Conservation (phyloP, 2,329 filamentous ascomycete species). For the Ophiostoma pallidulum region DNA sequence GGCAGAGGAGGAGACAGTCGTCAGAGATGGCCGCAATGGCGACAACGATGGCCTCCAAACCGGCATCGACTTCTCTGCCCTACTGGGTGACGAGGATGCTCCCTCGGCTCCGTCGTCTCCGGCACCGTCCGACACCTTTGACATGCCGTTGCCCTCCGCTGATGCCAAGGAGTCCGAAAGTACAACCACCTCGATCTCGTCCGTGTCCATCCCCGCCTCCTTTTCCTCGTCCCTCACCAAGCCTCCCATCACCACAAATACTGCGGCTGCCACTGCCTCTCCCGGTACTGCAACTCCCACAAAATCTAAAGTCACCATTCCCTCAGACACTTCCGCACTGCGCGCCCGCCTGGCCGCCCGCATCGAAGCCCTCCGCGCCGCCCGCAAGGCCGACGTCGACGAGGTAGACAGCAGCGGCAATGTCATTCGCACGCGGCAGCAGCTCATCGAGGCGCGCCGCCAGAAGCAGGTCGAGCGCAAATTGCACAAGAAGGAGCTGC, state of each 20-base stretch:
- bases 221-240: slow-evolving; percentile 21
- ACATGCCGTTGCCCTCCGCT: slow-evolving; percentile 36
- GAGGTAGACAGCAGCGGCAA: slow-evolving; percentile 55
- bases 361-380: slow-evolving; percentile 75
- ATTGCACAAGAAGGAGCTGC: slow-evolving; percentile 78
- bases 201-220: slow-evolving; percentile 5
- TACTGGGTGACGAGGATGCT: slow-evolving; percentile 37
- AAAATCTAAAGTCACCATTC: slow-evolving; percentile 22
- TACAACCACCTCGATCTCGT: slow-evolving; percentile 21
- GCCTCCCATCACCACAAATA: not conserved
- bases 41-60: slow-evolving; percentile 35
- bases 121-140: slow-evolving; percentile 52
- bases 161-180: slow-evolving; percentile 37
- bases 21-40: slow-evolving; percentile 51
- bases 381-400: slow-evolving; percentile 64
- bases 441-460: slow-evolving; percentile 81
- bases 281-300: slow-evolving; percentile 2
- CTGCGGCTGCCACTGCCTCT: not conserved
- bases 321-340: slow-evolving; percentile 63
- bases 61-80: slow-evolving; percentile 36
- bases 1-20: slow-evolving; percentile 45
- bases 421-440: slow-evolving; percentile 75
- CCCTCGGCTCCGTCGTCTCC: slow-evolving; percentile 25
- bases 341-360: slow-evolving; percentile 70
- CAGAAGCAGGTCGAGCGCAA: slow-evolving; percentile 81